A percentile compares a stretch with the other conserved stretches of the same genome.
phyloP scores from a whole-genome alignment of 2,329 filamentous ascomycete genomes.

The Pestalotiopsis sp. region DNA sequence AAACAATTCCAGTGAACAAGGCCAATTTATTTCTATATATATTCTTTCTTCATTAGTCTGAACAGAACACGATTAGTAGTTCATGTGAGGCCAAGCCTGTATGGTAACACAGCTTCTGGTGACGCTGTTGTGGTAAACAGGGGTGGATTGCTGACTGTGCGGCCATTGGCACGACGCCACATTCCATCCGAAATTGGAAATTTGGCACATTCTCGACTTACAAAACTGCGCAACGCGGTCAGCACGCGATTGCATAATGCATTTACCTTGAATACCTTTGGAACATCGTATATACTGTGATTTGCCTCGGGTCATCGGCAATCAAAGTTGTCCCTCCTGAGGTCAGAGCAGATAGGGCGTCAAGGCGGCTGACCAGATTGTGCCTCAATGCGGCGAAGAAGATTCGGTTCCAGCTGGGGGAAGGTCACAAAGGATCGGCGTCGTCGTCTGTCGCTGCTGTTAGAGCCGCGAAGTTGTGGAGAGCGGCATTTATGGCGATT shows the following conservation, averaged over 20 bases:
- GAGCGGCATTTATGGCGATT: constrained; percentile 12
- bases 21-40: not conserved
- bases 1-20: not conserved
- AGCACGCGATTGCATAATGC: not conserved
- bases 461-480: constrained; percentile 25
- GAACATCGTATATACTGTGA: not conserved
- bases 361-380: not conserved
- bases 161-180: not conserved
- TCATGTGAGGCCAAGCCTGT: not conserved
- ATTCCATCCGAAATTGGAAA: not conserved
- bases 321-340: not conserved
- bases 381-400: not conserved
- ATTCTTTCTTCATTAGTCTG: not conserved
- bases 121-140: not conserved
- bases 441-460: constrained; percentile 26
- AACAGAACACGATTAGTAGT: not conserved
- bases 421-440: constrained; percentile 22
- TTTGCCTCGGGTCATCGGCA: not conserved
- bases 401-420: constrained; percentile 11
- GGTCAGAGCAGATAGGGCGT: not conserved
- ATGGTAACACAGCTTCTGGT: not conserved
- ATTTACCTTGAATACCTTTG: not conserved
- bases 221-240: not conserved
- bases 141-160: not conserved
- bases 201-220: not conserved